Evolutionary conservation across 208 protist genomes (phyloP).

Genomic region (Wallacemonas sp.): DNA sequence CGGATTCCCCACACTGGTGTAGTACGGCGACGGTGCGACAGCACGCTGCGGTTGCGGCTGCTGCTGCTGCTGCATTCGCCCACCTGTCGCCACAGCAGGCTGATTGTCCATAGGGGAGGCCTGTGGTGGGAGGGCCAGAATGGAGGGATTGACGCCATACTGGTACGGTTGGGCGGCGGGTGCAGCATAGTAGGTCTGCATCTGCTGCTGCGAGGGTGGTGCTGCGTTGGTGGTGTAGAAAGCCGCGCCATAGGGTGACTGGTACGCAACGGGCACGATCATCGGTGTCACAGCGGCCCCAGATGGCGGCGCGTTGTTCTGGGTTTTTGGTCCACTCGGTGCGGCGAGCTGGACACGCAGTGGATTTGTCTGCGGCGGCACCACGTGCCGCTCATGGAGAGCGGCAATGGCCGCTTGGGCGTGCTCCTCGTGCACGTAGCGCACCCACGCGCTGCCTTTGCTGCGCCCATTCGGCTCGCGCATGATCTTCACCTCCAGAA

Average conservation of each 20-base stretch:
- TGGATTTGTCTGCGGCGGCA: conserved; percentile 86
- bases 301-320: conserved; percentile 16
- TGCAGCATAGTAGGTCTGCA: conserved; percentile 2
- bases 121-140: background rate
- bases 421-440: conserved; percentile 65
- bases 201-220: background rate
- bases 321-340: conserved; percentile 28
- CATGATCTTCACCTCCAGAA: conserved; percentile 88
- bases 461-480: conserved; percentile 70
- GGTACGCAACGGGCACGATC: conserved; percentile 19
- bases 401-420: conserved; percentile 65
- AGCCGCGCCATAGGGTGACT: conserved; percentile 15
- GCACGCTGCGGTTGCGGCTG: conserved; percentile 24
- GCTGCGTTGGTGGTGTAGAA: conserved; percentile 11
- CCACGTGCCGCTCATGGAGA: conserved; percentile 74
- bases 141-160: conserved; percentile 23
- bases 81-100: background rate
- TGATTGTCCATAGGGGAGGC: conserved; percentile 4
- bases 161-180: background rate
- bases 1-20: background rate
- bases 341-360: conserved; percentile 79
- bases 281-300: conserved; percentile 12
- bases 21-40: background rate
- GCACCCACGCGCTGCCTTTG: conserved; percentile 84
- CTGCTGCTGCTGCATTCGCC: conserved; percentile 15